Conservation (phyloP, 495 filamentous ascomycete species). For the Diplogelasinospora grovesii region DNA sequence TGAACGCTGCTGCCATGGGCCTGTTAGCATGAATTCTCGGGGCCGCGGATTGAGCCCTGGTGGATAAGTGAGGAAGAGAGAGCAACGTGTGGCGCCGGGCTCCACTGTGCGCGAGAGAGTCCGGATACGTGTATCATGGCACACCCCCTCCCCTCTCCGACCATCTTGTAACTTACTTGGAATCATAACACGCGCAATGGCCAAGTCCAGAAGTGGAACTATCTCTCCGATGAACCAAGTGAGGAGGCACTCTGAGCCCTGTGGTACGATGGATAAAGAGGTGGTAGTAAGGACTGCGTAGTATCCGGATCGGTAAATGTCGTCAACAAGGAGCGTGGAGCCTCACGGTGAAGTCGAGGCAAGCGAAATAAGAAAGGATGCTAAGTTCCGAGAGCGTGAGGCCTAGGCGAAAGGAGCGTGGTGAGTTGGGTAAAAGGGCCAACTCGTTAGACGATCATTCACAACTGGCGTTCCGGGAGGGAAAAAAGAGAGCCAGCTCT, state of each 20-base stretch:
- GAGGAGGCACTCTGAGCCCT: neutral
- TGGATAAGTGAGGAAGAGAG: slow-evolving; percentile 20
- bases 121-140: slow-evolving; percentile 22
- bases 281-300: slow-evolving; percentile 20
- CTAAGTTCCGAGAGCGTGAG: slow-evolving; percentile 11
- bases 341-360: slow-evolving; percentile 14
- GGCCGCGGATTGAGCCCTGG: slow-evolving; percentile 14
- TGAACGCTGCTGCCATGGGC: slow-evolving; percentile 15
- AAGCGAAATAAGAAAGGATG: slow-evolving; percentile 21
- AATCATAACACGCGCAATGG: slow-evolving; percentile 27
- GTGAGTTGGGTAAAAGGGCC: slow-evolving; percentile 34
- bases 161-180: slow-evolving; percentile 34
- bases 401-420: slow-evolving; percentile 35
- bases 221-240: slow-evolving; percentile 8
- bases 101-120: slow-evolving; percentile 14
- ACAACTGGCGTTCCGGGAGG: slow-evolving; percentile 32
- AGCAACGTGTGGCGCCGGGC: too few species aligned
- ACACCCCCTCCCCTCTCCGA: slow-evolving; percentile 13
- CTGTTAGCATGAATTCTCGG: slow-evolving; percentile 31
- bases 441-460: slow-evolving; percentile 36
- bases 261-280: neutral
- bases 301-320: slow-evolving; percentile 14
- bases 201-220: slow-evolving; percentile 14
- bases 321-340: slow-evolving; percentile 18
- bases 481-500: slow-evolving; percentile 45